Evolutionary conservation across 441 rosid genomes (phyloP), one percentile per base, ranked within the genome.

Genomic region (Biscutella laevigata): DNA sequence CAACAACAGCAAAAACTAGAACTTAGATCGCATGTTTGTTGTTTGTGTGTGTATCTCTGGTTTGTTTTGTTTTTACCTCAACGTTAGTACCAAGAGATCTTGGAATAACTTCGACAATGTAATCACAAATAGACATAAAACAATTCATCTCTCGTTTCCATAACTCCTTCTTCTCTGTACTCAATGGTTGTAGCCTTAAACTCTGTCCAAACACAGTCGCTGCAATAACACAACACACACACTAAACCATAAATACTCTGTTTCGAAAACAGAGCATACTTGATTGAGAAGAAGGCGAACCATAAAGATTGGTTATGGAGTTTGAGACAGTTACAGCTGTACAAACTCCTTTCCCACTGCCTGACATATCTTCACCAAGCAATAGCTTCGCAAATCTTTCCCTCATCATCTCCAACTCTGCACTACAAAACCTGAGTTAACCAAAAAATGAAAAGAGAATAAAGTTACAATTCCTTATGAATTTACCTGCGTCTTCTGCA

Each of bases 91-190:
- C 97, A 68, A n/a, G n/a, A n/a, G n/a, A n/a, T n/a, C n/a, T 89
- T 97, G 0, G 97, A 94, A 62, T 87, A 89, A 1, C 89, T 73
- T 94, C 97, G 1, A 94, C 99, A 57, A 94, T 89, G 77, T 89
- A 91, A 69, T 89, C 92, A 56, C 94, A 82, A 22, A 89, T 90
- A 56, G 81, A 77, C 30, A 94, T 89, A 63, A 94, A 81, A 87
- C 96, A 89, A 51, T 87, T 88, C 95, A 89, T 94, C 72, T 94
- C 99, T 68, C 99, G 79, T 71, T 81, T 68, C 99, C 99, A 94
- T 95, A 85, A 89, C 19, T 82, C 73, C 75, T 85, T 94, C 84
- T 82, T 94, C 76, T 87, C 89, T 2, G 1, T 50, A 8, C 89
- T 72, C 4, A 89, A 20, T 19, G 97, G 99, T 64, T 84, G 88